Base-by-base conservation (phyloP, 2,329 filamentous ascomycete genomes). In the Esteya vermicola region DNA sequence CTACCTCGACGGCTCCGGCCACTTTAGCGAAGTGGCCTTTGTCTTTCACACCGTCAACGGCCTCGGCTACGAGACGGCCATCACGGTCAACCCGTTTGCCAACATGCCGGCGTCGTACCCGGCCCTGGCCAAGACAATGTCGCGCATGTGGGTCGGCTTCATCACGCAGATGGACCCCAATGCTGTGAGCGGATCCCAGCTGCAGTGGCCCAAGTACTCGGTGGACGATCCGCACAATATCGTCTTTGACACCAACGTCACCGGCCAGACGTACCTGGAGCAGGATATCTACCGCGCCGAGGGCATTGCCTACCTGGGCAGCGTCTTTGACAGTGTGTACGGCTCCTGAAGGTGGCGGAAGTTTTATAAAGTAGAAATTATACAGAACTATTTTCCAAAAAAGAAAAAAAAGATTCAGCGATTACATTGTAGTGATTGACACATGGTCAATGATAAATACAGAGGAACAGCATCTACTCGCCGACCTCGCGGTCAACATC, bases 401-500 rank as follows among this genome's bases (percentile, higher is more conserved):
- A n/a, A n/a, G n/a, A n/a, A n/a, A n/a, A n/a, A n/a, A n/a, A n/a
- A n/a, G n/a, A n/a, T n/a, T n/a, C n/a, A n/a, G n/a, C n/a, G n/a
- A n/a, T n/a, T n/a, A n/a, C n/a, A n/a, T n/a, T n/a, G n/a, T n/a
- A n/a, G n/a, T n/a, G n/a, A n/a, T n/a, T n/a, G n/a, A n/a, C n/a
- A n/a, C n/a, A n/a, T n/a, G n/a, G n/a, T n/a, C n/a, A n/a, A n/a
- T n/a, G n/a, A n/a, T n/a, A n/a, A n/a, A n/a, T n/a, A n/a, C n/a
- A n/a, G n/a, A n/a, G n/a, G n/a, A n/a, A n/a, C n/a, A n/a, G n/a
- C n/a, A n/a, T 28, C n/a, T 59, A 72, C 52, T 73, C 69, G 14
- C 68, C 68, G 18, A 72, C 67, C 49, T 74, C 70, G 6, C 70
- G 60, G 50, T 74, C 70, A 26, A 60, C 56, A 36, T 60, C 52